phyloP scores from a whole-genome alignment of 495 filamentous ascomycete genomes.

The Tuber melanosporum region DNA sequence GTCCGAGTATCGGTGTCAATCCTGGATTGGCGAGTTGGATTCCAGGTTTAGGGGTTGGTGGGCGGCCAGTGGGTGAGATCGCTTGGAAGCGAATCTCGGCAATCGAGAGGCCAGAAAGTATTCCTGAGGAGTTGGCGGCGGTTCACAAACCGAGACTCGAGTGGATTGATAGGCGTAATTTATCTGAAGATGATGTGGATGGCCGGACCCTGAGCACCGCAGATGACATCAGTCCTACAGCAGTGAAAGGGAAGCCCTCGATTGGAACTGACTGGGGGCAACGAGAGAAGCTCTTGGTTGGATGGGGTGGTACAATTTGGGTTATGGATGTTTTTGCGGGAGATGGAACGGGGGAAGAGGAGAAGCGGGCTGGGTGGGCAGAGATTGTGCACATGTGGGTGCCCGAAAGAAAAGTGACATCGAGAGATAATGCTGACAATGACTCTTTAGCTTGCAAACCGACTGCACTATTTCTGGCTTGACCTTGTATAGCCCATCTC shows the following conservation, averaged over 20 bases:
- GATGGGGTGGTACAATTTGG: slow-evolving; percentile 95
- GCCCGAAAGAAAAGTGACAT: neutral
- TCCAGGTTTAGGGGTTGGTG: slow-evolving; percentile 43
- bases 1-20: slow-evolving; percentile 17
- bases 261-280: slow-evolving; percentile 45
- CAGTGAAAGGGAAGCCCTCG: slow-evolving; percentile 44
- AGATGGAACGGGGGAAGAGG: slow-evolving; percentile 60
- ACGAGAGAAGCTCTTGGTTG: slow-evolving; percentile 77
- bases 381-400: slow-evolving; percentile 87
- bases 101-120: slow-evolving; percentile 49
- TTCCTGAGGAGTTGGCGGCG: slow-evolving; percentile 77
- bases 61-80: slow-evolving; percentile 65
- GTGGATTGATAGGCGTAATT: slow-evolving; percentile 76
- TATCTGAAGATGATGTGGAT: slow-evolving; percentile 55
- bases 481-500: slow-evolving; percentile 87
- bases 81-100: slow-evolving; percentile 97
- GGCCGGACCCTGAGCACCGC: slow-evolving; percentile 43
- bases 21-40: slow-evolving; percentile 40
- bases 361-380: slow-evolving; percentile 67
- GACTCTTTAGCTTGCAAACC: slow-evolving; percentile 63
- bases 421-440: slow-evolving; percentile 38
- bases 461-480: slow-evolving; percentile 97
- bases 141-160: slow-evolving; percentile 88
- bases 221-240: slow-evolving; percentile 29
- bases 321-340: slow-evolving; percentile 83